Percentiles rank a stretch among this genome's conserved stretches.
Conservation (phyloP, 202 grass and related monocot genomes). For the Panicum hallii region DNA sequence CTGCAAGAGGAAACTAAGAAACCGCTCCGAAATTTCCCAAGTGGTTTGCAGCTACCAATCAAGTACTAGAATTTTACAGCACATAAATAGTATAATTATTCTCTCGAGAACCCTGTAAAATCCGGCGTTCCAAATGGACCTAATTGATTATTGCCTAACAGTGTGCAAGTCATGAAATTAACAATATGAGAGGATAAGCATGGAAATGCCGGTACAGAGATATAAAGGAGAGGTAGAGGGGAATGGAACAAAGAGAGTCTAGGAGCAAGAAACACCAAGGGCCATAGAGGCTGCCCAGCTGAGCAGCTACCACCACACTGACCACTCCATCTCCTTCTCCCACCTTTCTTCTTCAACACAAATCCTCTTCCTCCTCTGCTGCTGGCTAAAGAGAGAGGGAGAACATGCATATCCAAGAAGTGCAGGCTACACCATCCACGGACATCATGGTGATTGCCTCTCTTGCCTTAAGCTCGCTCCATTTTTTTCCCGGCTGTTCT, state of each 20-base stretch:
- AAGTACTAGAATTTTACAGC: background rate
- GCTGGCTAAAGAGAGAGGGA: slow-evolving; percentile 1
- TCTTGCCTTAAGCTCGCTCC: slow-evolving; percentile 25
- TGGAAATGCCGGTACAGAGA: slow-evolving; percentile 9
- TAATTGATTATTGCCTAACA: background rate
- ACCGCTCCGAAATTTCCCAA: slow-evolving; percentile 18
- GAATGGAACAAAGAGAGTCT: slow-evolving; percentile 30
- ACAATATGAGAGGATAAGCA: background rate
- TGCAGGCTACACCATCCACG: slow-evolving; percentile 45
- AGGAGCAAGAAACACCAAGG: slow-evolving; percentile 41
- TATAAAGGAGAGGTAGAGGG: slow-evolving; percentile 30
- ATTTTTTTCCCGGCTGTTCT: background rate
- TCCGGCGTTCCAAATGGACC: background rate
- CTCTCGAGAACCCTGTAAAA: background rate
- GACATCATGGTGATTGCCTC: slow-evolving; percentile 60
- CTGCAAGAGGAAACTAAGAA: background rate
- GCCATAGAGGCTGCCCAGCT: too few relatives aligned
- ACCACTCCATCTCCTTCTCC: slow-evolving; percentile 35
- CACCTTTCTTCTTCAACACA: slow-evolving; percentile 32
- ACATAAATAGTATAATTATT: background rate
- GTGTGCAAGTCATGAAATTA: background rate
- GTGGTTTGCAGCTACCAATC: background rate
- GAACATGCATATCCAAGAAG: slow-evolving; percentile 46
- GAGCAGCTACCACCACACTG: slow-evolving; percentile 32
- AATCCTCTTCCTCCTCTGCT: slow-evolving; percentile 39